These are phyloP conservation scores for Trametes cingulata DNA, from an alignment of 768 basidiomycete genomes.

Conservation along the genomic window DNA sequence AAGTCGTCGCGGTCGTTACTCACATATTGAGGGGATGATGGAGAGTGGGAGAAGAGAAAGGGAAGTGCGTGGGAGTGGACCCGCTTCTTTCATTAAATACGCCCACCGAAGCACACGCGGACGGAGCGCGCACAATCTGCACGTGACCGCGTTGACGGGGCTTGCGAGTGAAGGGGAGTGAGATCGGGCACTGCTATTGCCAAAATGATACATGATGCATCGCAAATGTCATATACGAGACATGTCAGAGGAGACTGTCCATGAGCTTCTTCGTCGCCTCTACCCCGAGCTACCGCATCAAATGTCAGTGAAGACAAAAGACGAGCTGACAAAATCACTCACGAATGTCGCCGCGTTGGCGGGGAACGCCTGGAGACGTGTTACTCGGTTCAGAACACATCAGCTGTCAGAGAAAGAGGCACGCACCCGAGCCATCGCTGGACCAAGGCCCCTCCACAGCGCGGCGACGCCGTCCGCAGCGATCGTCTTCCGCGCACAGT, in stretches of 20 bases:
- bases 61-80: constrained; percentile 7
- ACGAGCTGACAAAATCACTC: constrained; percentile 35
- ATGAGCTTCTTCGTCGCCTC: constrained; percentile 85
- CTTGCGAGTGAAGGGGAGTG: too few species aligned
- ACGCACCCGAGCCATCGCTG: constrained; percentile 89
- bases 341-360: constrained; percentile 96
- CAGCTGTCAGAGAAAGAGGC: background rate
- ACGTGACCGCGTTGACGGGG: constrained; percentile 4
- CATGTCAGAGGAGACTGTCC: constrained; percentile 58
- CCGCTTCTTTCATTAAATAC: constrained; percentile 7
- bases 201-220: constrained; percentile 1
- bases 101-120: background rate
- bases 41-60: background rate
- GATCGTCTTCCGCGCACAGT: constrained; percentile 91
- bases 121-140: background rate
- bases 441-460: constrained; percentile 96
- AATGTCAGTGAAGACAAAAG: constrained; percentile 1
- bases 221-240: background rate
- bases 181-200: background rate
- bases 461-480: constrained; percentile 84
- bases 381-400: background rate
- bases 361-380: constrained; percentile 79
- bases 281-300: constrained; percentile 72
- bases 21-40: constrained; percentile 1
- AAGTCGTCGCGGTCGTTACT: constrained; percentile 16